Evolutionary conservation across 1,139 yeast genomes (phyloP).

Genomic region (Yamadazyma triangularis): DNA sequence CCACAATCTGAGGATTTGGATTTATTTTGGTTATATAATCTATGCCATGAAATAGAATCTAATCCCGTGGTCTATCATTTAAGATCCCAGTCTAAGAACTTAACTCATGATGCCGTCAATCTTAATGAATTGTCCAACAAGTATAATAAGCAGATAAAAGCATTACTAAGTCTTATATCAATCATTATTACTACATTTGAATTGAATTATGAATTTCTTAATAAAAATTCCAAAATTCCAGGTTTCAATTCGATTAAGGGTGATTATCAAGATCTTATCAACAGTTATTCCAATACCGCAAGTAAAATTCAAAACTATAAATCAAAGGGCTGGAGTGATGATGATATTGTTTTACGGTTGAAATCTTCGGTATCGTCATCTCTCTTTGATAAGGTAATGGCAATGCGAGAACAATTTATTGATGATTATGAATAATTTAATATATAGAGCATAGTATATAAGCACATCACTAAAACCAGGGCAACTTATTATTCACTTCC

Average conservation of each 20-base stretch:
- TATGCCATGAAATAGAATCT: constrained; percentile 44
- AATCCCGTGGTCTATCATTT: constrained; percentile 49
- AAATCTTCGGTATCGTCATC: constrained; percentile 12
- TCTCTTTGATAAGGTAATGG: constrained; percentile 22
- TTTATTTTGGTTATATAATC: constrained; percentile 30
- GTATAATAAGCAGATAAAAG: constrained; percentile 16
- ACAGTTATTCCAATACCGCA: constrained; percentile 7
- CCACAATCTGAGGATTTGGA: constrained; percentile 20
- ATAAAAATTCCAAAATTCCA: constrained; percentile 43
- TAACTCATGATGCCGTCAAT: constrained; percentile 34
- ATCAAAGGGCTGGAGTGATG: constrained; percentile 35
- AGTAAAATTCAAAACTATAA: constrained; percentile 26
- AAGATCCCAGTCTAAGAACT: constrained; percentile 35
- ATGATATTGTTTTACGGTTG: constrained; percentile 38
- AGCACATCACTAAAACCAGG: constrained; percentile 34
- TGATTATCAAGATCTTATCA: constrained; percentile 14
- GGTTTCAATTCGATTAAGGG: constrained; percentile 23
- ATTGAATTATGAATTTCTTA: constrained; percentile 34
- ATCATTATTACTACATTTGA: constrained; percentile 28
- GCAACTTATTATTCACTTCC: constrained; percentile 43
- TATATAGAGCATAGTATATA: not conserved
- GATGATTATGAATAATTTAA: constrained; percentile 23
- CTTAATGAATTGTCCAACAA: constrained; percentile 31
- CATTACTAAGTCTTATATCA: constrained; percentile 27
- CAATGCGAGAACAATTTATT: constrained; percentile 22